Base-by-base conservation (phyloP, 2,329 filamentous ascomycete genomes). In the Pezicula carpinea region DNA sequence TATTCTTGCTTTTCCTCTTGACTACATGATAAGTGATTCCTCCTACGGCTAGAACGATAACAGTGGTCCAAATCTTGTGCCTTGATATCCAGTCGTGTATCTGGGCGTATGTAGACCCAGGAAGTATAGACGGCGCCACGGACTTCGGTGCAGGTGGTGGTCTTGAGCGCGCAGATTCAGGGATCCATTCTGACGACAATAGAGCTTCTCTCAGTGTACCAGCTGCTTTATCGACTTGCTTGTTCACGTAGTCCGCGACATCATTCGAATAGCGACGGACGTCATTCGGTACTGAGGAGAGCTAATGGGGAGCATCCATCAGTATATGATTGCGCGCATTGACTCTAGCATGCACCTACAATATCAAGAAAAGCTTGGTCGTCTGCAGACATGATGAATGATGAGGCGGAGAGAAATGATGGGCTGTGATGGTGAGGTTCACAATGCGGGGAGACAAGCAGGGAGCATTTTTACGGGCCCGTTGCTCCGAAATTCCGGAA, bases 231-330 rank as follows among this genome's bases (percentile, higher is more conserved):
- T 96, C 89, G 66, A 96, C 84, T 62, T 90, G 82, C 49, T 78
- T 76, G 68, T 96, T 89, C 64, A 95, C 80, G 56, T 84, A 85
- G 54, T 89, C 85, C 64, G 89, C 89, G 51, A 92, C 77, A 44
- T 87, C 77, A 57, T 76, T 74, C 14, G 85, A 83, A 66, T 89
- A 90, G 53, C 74, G 75, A 52, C 79, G 79, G 63, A 92, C 74
- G 60, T 91, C 82, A 67, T 79, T 72, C 10, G 78, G 76, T 54
- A 82, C 74, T 49, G 73, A 75, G 39, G 77, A 68, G 44, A 82
- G 72, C 79, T 82, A 54, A 2, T 40, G 39, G 11, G 19, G 14
- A 11, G 40, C 29, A 44, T 44, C 18, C 19, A 33, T 33, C 35
- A 41, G 32, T 46, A 11, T 50, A 11, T 33, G 17, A 17, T 36